A percentile compares a stretch with the other conserved stretches of the same genome.
Conservation (phyloP, 2,329 filamentous ascomycete species). For the Sclerotiophoma versabilis region DNA sequence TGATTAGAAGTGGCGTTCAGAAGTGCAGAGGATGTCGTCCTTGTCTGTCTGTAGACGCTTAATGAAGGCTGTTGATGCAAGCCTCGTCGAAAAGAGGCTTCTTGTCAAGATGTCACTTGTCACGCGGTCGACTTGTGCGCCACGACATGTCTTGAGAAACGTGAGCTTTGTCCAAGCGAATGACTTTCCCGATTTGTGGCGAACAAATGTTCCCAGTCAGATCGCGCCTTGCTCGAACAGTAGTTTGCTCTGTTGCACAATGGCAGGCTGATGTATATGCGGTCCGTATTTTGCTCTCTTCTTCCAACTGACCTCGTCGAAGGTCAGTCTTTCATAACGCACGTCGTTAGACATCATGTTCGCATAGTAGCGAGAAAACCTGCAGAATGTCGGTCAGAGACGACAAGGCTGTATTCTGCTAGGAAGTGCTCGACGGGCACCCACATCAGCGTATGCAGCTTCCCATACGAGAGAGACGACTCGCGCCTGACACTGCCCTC, state of each 20-base stretch:
- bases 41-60: not conserved
- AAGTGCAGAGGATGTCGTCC: conserved; percentile 7
- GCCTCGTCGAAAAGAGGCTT: conserved; percentile 6
- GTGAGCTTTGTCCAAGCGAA: not conserved
- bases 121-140: conserved; percentile 12
- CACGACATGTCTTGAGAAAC: conserved; percentile 9
- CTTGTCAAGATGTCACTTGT: conserved; percentile 24
- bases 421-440: not conserved
- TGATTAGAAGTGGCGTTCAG: conserved; percentile 25
- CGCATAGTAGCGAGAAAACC: not conserved
- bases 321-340: not conserved
- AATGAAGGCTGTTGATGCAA: conserved; percentile 13
- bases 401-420: not conserved
- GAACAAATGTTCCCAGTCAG: not conserved
- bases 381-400: not conserved
- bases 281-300: too few relatives aligned
- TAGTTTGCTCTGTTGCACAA: not conserved
- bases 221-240: not conserved
- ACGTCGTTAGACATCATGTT: not conserved
- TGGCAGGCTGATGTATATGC: not conserved
- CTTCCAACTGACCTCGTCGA: not conserved
- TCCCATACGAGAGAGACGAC: not conserved
- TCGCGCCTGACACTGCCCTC: not conserved
- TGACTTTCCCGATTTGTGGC: not conserved
- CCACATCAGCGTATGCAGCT: conserved; percentile 1